Evolutionary conservation across 2,329 filamentous ascomycete genomes (phyloP).

Genomic region (Exophiala mesophila): DNA sequence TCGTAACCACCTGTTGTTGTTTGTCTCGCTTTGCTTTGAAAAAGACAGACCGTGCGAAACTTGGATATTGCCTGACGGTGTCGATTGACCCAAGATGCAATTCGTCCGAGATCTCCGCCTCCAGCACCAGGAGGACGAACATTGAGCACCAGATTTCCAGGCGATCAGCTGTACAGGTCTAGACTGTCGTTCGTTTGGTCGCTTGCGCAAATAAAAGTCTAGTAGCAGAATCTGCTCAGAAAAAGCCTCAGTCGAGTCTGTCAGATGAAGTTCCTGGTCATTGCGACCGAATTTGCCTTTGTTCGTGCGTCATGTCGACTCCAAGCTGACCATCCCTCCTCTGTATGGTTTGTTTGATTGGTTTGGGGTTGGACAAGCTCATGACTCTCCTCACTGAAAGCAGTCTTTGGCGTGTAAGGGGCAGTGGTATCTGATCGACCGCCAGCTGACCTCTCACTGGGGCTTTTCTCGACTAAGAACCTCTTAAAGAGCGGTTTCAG

Average conservation of each 20-base stretch:
- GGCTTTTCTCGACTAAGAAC: constrained; percentile 34
- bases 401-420: constrained; percentile 10
- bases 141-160: too few relatives aligned
- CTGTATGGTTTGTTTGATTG: neutral
- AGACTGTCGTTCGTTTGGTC: too few relatives aligned
- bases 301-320: constrained; percentile 9
- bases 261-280: constrained; percentile 20
- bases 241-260: neutral
- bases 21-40: too few relatives aligned
- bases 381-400: constrained; percentile 15
- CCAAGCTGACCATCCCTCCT: constrained; percentile 17
- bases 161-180: too few relatives aligned
- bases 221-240: neutral
- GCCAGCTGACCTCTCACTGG: constrained; percentile 9
- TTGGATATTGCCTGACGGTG: too few relatives aligned
- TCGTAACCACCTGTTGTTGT: too few relatives aligned
- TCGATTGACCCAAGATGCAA: too few relatives aligned
- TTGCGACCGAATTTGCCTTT: constrained; percentile 9
- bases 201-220: constrained; percentile 4
- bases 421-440: constrained; percentile 2
- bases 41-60: too few relatives aligned
- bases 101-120: too few relatives aligned
- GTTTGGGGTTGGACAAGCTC: constrained; percentile 16
- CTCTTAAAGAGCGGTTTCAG: constrained; percentile 41
- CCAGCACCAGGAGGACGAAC: too few relatives aligned